Evolutionary conservation across 2,329 filamentous ascomycete genomes (phyloP), one percentile per base, ranked within the genome.

Genomic region (Catunica adiposa): DNA sequence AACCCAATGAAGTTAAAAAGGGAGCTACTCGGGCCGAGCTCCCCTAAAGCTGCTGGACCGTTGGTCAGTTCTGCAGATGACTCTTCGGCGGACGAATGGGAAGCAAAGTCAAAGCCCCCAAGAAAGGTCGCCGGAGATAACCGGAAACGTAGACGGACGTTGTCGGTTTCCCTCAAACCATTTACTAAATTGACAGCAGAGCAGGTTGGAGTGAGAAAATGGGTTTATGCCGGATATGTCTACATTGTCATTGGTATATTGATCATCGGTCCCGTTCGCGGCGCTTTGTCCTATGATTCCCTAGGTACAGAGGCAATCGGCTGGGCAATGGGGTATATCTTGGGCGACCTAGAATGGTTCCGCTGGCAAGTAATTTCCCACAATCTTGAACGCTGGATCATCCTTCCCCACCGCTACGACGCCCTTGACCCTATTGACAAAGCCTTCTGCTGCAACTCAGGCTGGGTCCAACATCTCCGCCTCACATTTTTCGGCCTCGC

Each of bases 291-390:
- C 40, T 68, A 70, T 46, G 73, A 77, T 59, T 89, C 88, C 14
- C 73, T 98, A 1, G 80, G 79, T 15, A 71, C 80, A 53, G 92
- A 98, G 62, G 89, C 92, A 0, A 79, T 98, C 47, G 87, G 90
- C 1, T 98, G 92, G 92, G 89, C 88, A 0, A 68, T 96, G 9
- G 84, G 87, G 1, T 98, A 98, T 66, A 71, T 96, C 2, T 78
- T 97, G 59, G 89, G 90, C 11, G 85, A 94, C 62, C 65, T 89
- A 9, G 75, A 78, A 0, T 75, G 73, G 63, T 80, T 96, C 61
- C 77, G 89, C 23, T 82, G 84, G 65, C 75, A 84, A 65, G 77
- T 90, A 7, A 73, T 87, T 15, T 77, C 75, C 58, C 75, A 79
- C 59, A 80, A 84, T 59, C 71, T 92, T 4, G 80, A 85, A 61